These are phyloP conservation scores for Stachybotrys echinatus DNA, from an alignment of 2,329 filamentous ascomycete species.

Conservation along the genomic window DNA sequence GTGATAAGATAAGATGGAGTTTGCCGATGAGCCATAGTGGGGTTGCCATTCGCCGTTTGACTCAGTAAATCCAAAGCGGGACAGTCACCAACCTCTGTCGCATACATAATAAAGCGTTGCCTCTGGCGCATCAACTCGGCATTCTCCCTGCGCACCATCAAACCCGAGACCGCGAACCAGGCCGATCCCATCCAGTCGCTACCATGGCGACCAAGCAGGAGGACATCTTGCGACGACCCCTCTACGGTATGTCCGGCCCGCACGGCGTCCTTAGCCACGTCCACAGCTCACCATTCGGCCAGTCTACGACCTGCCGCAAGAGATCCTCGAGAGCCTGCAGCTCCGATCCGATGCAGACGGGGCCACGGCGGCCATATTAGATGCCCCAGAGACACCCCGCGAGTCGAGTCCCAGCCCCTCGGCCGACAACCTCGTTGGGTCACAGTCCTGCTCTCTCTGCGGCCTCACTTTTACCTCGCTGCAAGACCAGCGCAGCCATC, in stretches of 20 bases:
- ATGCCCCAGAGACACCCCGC: constrained; percentile 14
- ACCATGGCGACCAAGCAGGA: constrained; percentile 35
- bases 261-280: not conserved
- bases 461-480: constrained; percentile 64
- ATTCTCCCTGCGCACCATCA: not conserved
- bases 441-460: constrained; percentile 80
- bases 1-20: not conserved
- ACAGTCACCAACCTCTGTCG: not conserved
- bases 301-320: constrained; percentile 79
- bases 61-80: constrained; percentile 5
- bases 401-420: constrained; percentile 16
- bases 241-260: constrained; percentile 38
- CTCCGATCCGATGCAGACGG: constrained; percentile 30
- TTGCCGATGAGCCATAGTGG: not conserved
- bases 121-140: too few species aligned
- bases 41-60: constrained; percentile 7
- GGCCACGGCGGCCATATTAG: constrained; percentile 11
- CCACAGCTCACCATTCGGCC: constrained; percentile 11
- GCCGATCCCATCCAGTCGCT: not conserved
- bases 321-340: constrained; percentile 64
- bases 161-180: not conserved
- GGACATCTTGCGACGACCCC: constrained; percentile 43
- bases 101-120: too few species aligned
- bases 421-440: constrained; percentile 44
- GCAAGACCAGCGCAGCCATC: constrained; percentile 78